phyloP scores from a whole-genome alignment of 2,329 filamentous ascomycete genomes.

The Sporothrix mexicana region DNA sequence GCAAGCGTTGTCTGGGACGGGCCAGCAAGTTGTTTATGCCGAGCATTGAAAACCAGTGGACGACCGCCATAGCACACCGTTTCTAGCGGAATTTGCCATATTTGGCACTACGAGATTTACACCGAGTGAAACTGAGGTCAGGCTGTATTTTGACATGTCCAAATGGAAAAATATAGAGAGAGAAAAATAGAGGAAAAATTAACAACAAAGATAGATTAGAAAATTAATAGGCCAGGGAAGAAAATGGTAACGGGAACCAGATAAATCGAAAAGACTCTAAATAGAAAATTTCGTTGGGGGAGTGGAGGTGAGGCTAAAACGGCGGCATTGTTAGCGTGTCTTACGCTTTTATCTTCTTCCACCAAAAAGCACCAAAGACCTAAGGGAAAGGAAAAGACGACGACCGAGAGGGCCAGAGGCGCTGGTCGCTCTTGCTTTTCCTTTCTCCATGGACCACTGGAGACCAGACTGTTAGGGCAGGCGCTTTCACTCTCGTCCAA shows the following conservation, averaged over 20 bases:
- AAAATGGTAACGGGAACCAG: neutral
- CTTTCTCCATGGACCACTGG: constrained; percentile 8
- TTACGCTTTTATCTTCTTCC: neutral
- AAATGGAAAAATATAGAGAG: neutral
- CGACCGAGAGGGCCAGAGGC: neutral
- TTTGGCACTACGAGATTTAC: neutral
- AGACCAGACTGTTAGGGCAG: neutral
- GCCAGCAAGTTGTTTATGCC: constrained; percentile 22
- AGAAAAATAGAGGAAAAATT: neutral
- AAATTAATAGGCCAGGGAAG: neutral
- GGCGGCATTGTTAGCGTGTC: constrained; percentile 12
- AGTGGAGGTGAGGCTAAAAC: constrained; percentile 19
- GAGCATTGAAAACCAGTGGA: neutral
- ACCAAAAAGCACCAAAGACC: neutral
- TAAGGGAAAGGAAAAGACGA: neutral
- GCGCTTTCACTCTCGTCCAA: constrained; percentile 7
- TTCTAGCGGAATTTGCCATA: constrained; percentile 1
- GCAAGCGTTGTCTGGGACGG: constrained; percentile 27
- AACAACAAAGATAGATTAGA: neutral
- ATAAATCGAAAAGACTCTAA: neutral
- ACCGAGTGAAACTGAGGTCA: constrained; percentile 2
- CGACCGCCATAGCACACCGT: neutral
- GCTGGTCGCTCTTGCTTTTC: neutral
- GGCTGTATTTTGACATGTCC: neutral
- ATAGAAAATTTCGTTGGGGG: constrained; percentile 26